Percentiles rank a stretch among this genome's conserved stretches.
Conservation (phyloP, 768 basidiomycete species). For the Chalciporus chontae region DNA sequence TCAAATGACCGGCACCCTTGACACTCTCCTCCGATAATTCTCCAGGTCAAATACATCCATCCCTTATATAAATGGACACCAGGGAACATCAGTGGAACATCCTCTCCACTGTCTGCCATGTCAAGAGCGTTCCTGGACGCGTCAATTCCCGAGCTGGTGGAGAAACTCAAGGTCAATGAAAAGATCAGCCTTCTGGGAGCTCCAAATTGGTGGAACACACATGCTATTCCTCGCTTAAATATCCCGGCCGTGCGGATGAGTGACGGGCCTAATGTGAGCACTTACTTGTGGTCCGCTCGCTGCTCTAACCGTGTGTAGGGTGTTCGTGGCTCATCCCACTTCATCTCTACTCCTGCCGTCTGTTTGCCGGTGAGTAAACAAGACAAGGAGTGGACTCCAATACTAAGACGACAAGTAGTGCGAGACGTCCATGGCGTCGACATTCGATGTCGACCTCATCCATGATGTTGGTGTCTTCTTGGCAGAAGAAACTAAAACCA, state of each 20-base stretch:
- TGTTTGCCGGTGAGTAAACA: constrained; percentile 52
- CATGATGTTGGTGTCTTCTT: constrained; percentile 54
- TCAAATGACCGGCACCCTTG: background rate
- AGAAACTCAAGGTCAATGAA: constrained; percentile 55
- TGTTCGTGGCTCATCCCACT: constrained; percentile 64
- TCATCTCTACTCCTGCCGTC: constrained; percentile 60
- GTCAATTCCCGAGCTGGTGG: constrained; percentile 48
- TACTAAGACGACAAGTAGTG: constrained; percentile 37
- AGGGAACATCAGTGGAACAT: no score
- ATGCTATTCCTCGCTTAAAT: constrained; percentile 50
- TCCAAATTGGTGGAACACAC: constrained; percentile 72
- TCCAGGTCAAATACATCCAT: background rate
- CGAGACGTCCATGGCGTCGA: constrained; percentile 66
- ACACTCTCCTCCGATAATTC: background rate
- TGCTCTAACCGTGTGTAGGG: constrained; percentile 37
- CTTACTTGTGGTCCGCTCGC: background rate
- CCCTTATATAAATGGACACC: background rate
- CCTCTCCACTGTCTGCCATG: background rate
- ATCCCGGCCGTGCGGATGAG: constrained; percentile 70
- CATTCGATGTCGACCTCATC: constrained; percentile 62
- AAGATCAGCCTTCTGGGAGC: constrained; percentile 62
- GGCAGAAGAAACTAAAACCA: constrained; percentile 61
- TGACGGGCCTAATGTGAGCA: constrained; percentile 59
- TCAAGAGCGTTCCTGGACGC: constrained; percentile 50
- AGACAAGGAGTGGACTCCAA: background rate